Base-by-base conservation (phyloP, 2,329 filamentous ascomycete genomes). In the Rachicladosporium sp. region DNA sequence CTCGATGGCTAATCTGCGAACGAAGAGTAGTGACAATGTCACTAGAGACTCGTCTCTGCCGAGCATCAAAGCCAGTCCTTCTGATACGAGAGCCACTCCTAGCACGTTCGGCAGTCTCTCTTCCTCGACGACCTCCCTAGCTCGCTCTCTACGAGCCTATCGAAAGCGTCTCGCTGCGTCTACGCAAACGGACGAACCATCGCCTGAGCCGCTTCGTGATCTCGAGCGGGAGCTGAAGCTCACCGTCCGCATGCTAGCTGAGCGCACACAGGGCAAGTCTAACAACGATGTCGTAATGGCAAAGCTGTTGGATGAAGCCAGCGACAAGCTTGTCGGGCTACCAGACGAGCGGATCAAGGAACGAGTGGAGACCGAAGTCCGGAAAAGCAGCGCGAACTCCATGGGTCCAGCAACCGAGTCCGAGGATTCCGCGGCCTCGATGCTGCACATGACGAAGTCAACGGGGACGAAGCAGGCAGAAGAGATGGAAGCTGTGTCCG, bases 261-360 rank as follows among this genome's bases (percentile, higher is more conserved):
- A 69, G 37, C 60, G 55, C 23, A 51, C 50, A 23, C 62, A 63
- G 34, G 54, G 55, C 9, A 63, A 59, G 29, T 50, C 35, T 9
- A 43, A 67, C n/a, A 62, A 66, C 39, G 66, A 68, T 47, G 56
- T 52, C 2, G 55, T 55, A 4, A 60, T 69, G 55, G 54, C 58
- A 31, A 78, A 77, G 36, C 61, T 87, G 33, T 63, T 88, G 6
- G 82, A 86, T 49, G 76, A 84, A 59, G 86, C 86, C 52, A 83
- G 80, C 2, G 80, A 85, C 52, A 70, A 77, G 43, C 64, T 88
- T 36, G 75, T 85, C 4, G 74, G 69, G 34, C 69, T 86, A 59
- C 67, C 88, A 33, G 81, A 87, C 47, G 78, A 85, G 57, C 82
- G 81, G 56, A 68, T 86, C 33, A 58, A 59, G 21, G 61, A 56